Base-by-base conservation (phyloP, 2,329 filamentous ascomycete genomes). In the Stenocarpella maydis region DNA sequence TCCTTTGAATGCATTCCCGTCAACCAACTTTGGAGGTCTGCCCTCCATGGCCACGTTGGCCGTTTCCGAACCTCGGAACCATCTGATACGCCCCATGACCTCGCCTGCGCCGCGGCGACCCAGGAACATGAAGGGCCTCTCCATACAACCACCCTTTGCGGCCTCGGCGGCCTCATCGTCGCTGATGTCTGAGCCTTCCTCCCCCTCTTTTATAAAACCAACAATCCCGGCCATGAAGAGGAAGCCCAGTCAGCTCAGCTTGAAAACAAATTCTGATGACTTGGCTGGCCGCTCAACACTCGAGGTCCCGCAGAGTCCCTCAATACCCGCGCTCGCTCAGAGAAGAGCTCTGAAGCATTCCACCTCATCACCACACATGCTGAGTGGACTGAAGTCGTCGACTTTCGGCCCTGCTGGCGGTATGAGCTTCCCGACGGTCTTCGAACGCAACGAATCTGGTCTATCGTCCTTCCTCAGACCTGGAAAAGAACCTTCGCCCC, bases 121-220 rank as follows among this genome's bases (percentile, higher is more conserved):
- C n/a, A 90, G 92, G 69, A 96, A 96, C 76, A 91, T 94, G 81
- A 96, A 96, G 80, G 92, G 92, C 47, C 85, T 96, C 5, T 94
- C 92, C 1, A 92, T 96, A 54, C 92, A 95, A 75, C 89, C 86
- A 65, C 91, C 83, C 0, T 83, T 86, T 58, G 80, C 80, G 14
- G 77, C 80, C 58, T 80, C 81, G 45, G 80, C 84, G 10, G 81
- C 85, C 75, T 78, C 86, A 73, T 80, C 84, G 12, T 81, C 83
- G 0, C 80, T 88, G 66, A 82, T 86, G 14, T 89, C 90, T 0
- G 91, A 92, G 49, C 91, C 92, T 8, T 85, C 88, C 2, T 93
- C 91, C 2, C 91, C 92, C 4, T 89, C 89, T 1, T 96, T 96
- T 76, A 94, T 95, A 75, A 94, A 94, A 78, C 93, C 93, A 10